phyloP scores from a whole-genome alignment of 2,329 filamentous ascomycete species.

The Epichloe baconii region DNA sequence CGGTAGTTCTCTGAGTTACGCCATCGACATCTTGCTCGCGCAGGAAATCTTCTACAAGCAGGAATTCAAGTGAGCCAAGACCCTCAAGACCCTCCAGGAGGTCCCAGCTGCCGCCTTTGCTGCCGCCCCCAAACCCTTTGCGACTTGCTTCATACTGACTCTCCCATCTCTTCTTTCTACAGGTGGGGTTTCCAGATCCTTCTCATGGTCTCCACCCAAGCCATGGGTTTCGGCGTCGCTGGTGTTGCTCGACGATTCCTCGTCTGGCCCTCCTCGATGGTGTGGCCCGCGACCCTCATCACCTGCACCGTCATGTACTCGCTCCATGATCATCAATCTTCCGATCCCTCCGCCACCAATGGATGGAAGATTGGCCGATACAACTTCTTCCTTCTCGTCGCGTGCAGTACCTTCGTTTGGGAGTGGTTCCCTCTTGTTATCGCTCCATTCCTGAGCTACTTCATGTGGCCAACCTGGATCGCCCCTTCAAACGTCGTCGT shows the following conservation, averaged over 20 bases:
- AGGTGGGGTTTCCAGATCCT: conserved; percentile 43
- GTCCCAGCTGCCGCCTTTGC: no score
- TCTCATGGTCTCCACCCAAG: conserved; percentile 45
- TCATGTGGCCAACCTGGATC: conserved; percentile 50
- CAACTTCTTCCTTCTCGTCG: conserved; percentile 41
- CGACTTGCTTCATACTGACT: not conserved
- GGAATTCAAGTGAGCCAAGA: conserved; percentile 26
- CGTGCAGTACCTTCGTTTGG: conserved; percentile 38
- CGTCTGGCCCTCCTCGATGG: conserved; percentile 48
- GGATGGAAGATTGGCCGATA: conserved; percentile 49
- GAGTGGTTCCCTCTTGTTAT: conserved; percentile 47
- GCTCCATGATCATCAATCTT: conserved; percentile 45
- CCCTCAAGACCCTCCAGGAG: no score
- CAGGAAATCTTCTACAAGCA: conserved; percentile 37
- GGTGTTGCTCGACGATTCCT: conserved; percentile 47
- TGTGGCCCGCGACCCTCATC: conserved; percentile 48
- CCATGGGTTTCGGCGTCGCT: conserved; percentile 51
- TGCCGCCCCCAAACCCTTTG: no score
- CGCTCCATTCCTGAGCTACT: conserved; percentile 43
- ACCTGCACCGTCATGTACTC: conserved; percentile 51
- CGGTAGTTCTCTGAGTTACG: conserved; percentile 21
- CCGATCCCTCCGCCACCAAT: conserved; percentile 36
- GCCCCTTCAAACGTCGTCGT: conserved; percentile 46
- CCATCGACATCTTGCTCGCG: conserved; percentile 28
- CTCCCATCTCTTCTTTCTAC: conserved; percentile 10